Percentiles rank a stretch among this genome's conserved stretches.
These are phyloP conservation scores for Lepiota venenata DNA, from an alignment of 768 basidiomycete genomes.

Conservation along the genomic window DNA sequence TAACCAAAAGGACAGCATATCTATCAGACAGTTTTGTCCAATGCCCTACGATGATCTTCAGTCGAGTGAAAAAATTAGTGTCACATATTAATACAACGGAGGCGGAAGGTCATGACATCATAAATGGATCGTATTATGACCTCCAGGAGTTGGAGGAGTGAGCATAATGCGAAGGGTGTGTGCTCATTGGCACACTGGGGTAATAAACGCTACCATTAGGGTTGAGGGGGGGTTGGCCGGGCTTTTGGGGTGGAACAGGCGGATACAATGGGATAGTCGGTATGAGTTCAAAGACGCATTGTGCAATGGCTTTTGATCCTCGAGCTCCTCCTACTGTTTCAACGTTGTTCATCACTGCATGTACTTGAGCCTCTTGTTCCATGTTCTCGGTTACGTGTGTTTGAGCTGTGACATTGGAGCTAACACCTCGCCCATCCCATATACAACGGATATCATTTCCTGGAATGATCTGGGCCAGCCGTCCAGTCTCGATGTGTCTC, in stretches of 20 bases:
- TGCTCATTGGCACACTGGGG: not conserved
- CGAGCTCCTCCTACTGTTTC: conserved; percentile 35
- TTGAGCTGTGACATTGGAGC: conserved; percentile 60
- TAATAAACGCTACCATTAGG: conserved; percentile 14
- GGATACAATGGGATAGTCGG: conserved; percentile 70
- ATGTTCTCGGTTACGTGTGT: conserved; percentile 58
- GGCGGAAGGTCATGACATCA: not conserved
- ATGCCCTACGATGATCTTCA: not conserved
- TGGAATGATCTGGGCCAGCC: conserved; percentile 80
- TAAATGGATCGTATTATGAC: conserved; percentile 5
- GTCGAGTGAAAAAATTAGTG: conserved; percentile 7
- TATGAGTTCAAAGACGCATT: conserved; percentile 77
- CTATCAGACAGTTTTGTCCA: conserved; percentile 2
- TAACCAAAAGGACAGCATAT: conserved; percentile 10
- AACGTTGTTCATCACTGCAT: conserved; percentile 77
- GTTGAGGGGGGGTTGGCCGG: conserved; percentile 9
- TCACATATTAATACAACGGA: not conserved
- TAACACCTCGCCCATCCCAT: conserved; percentile 78
- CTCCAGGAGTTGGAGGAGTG: conserved; percentile 10
- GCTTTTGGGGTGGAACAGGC: conserved; percentile 25
- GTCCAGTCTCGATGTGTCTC: conserved; percentile 78
- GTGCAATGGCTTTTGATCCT: conserved; percentile 50
- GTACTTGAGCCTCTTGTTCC: conserved; percentile 77
- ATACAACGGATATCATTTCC: conserved; percentile 84
- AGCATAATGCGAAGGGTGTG: not conserved